Base-by-base conservation (phyloP, 306 rosid genomes). In the Cucurbita argyrosperma region DNA sequence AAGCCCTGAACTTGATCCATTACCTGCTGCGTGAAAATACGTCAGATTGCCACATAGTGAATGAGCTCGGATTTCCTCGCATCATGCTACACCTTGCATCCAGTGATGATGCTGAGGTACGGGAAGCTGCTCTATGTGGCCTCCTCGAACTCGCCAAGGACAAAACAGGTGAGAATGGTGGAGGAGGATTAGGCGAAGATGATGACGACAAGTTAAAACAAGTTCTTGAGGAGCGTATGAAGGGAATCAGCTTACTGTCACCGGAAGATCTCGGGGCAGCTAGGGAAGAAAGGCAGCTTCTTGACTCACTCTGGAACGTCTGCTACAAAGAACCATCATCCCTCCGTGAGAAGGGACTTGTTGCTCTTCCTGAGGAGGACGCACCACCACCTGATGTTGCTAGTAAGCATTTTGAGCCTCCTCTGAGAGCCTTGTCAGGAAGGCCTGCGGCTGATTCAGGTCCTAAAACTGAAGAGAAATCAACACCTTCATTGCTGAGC, bases 1-100 rank as follows among this genome's bases (percentile, higher is more conserved):
- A 91, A 86, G 97, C 97, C 8, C 90, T 95, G 75, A 89, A 91
- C 78, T 83, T 95, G 87, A 83, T 91, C 74, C 91, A 90, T 38
- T 91, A 85, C 80, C 85, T 95, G 57, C 83, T 91, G 71, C 83
- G 79, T 2, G 97, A 91, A 75, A 87, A 85, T 74, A 82, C 76
- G 77, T 82, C 91, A 51, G 97, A 95, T 72, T 78, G 89, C 88
- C 82, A 77, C 74, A 72, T 85, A 4, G 84, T 79, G 26, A 81
- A 77, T 4, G 91, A 87, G 64, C 87, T 89, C 3, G 99, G 97
- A 42, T 83, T 91, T 80, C 96, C 96, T 18, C 88, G 92, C 4
- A 72, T 82, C 30, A 65, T 91, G 88, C 74, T 91, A 82, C 91
- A 84, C 70, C 97, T 91, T 13, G 96, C 89, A 70, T 81, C 87